phyloP scores from a whole-genome alignment of 192 early-diverging fungal species.

The Linderina pennispora region DNA sequence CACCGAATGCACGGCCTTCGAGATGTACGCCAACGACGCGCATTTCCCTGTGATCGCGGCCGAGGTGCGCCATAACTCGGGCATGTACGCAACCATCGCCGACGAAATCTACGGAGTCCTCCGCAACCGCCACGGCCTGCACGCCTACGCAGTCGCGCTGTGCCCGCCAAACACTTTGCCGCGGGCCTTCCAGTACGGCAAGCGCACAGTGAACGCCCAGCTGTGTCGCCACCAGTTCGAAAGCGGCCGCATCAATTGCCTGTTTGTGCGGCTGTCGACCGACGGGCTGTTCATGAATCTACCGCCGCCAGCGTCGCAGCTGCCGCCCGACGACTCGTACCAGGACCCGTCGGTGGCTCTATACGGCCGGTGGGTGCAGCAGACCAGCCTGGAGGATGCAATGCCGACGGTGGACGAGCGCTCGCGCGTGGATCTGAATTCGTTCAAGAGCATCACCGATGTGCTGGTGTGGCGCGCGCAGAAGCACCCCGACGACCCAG shows the following conservation, averaged over 20 bases:
- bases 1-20: constrained; percentile 52
- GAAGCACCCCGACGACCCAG: constrained; percentile 56
- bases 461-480: constrained; percentile 69
- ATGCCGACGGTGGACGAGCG: constrained; percentile 63
- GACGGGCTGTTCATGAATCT: constrained; percentile 60
- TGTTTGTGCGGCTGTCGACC: constrained; percentile 53
- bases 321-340: constrained; percentile 33
- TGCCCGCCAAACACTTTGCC: constrained; percentile 58
- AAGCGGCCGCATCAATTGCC: constrained; percentile 50
- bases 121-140: constrained; percentile 54
- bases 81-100: constrained; percentile 49
- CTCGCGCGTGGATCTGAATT: constrained; percentile 57
- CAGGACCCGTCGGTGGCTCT: constrained; percentile 31
- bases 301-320: constrained; percentile 36
- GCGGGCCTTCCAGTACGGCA: constrained; percentile 63
- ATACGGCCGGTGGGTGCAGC: constrained; percentile 54
- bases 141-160: constrained; percentile 55
- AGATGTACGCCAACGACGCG: constrained; percentile 61
- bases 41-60: constrained; percentile 66
- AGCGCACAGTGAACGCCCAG: constrained; percentile 58
- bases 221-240: constrained; percentile 61
- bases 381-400: constrained; percentile 63
- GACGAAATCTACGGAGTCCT: constrained; percentile 53
- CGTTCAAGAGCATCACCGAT: constrained; percentile 65
- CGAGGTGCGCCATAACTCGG: constrained; percentile 53